Percentiles rank a stretch among this genome's conserved stretches.
These are phyloP conservation scores for Colletotrichum aenigma DNA, from an alignment of 2,329 filamentous ascomycete species.

Conservation along the genomic window DNA sequence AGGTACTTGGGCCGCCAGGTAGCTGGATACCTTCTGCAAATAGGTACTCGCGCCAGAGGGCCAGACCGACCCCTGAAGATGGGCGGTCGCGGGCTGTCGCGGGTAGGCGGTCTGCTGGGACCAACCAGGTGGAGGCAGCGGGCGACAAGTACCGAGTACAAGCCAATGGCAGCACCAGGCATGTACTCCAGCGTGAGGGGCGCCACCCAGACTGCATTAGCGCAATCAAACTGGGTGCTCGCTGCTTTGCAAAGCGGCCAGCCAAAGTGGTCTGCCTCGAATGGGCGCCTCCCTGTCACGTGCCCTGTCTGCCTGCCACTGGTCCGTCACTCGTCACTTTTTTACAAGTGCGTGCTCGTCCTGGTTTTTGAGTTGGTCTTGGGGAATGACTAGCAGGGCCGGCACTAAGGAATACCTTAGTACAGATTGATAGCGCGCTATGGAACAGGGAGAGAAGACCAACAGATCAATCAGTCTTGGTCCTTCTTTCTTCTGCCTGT, in stretches of 20 bases:
- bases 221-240: slow-evolving; percentile 18
- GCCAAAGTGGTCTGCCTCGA: background rate
- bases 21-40: background rate
- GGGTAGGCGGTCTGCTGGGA: background rate
- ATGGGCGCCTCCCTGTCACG: slow-evolving; percentile 4
- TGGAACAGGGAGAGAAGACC: background rate
- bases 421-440: background rate
- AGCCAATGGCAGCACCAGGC: background rate
- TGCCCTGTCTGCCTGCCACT: background rate
- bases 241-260: slow-evolving; percentile 8
- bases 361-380: background rate
- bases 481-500: background rate
- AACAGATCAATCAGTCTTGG: background rate
- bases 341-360: background rate
- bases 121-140: background rate
- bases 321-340: background rate
- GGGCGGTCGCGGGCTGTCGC: background rate
- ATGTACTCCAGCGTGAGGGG: background rate
- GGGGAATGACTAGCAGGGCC: background rate
- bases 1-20: slow-evolving; percentile 1
- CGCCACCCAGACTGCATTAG: slow-evolving; percentile 16
- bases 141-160: background rate
- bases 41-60: background rate
- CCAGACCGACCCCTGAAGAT: background rate
- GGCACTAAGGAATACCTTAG: background rate